Percentiles rank a stretch among this genome's conserved stretches.
These are phyloP conservation scores for Entelexis sorbosivorans DNA, from an alignment of 1,139 yeast genomes.

Conservation along the genomic window DNA sequence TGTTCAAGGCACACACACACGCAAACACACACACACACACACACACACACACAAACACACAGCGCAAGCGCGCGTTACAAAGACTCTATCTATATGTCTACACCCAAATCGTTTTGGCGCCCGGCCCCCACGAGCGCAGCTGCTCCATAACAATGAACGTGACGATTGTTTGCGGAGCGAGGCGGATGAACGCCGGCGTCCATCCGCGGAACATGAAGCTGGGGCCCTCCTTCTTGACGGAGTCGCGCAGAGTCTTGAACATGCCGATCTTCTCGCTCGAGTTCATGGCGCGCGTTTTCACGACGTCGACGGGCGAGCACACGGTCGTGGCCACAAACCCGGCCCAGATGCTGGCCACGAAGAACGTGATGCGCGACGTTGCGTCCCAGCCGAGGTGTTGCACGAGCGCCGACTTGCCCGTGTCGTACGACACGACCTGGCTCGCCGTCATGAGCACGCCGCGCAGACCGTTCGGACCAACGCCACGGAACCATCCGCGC, in stretches of 20 bases:
- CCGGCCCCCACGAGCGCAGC: constrained; percentile 45
- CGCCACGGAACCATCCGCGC: constrained; percentile 57
- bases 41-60: too few species aligned
- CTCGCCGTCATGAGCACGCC: constrained; percentile 86
- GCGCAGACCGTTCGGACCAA: constrained; percentile 64
- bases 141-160: constrained; percentile 76
- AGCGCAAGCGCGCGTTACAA: neutral
- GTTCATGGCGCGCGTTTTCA: constrained; percentile 80
- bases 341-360: constrained; percentile 63
- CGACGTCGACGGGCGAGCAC: constrained; percentile 87
- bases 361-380: constrained; percentile 58
- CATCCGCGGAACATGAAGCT: constrained; percentile 82
- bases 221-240: constrained; percentile 48
- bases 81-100: neutral
- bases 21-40: too few species aligned
- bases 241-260: constrained; percentile 8
- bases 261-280: constrained; percentile 41
- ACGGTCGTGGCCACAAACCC: constrained; percentile 83
- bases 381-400: constrained; percentile 44
- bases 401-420: constrained; percentile 55
- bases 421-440: constrained; percentile 80
- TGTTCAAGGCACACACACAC: too few species aligned
- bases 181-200: constrained; percentile 75
- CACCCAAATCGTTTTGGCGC: constrained; percentile 9
- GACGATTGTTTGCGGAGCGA: constrained; percentile 83